A percentile compares a stretch with the other conserved stretches of the same genome.
These are phyloP conservation scores for Dioscorea alata DNA, from an alignment of 106 monocot species.

Conservation along the genomic window DNA sequence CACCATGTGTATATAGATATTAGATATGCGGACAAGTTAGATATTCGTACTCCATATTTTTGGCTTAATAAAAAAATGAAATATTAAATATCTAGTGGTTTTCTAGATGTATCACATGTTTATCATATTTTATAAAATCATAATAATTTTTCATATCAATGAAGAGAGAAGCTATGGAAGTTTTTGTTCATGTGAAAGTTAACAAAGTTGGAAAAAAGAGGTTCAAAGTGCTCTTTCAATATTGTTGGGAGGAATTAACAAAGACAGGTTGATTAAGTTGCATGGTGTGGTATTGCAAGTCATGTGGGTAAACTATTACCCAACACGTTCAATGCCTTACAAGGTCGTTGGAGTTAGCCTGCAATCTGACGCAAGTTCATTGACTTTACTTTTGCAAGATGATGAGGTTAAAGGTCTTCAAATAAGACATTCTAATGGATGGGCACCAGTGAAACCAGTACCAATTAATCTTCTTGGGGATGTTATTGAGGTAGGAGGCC, in stretches of 20 bases:
- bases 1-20: too few species aligned
- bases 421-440: slow-evolving; percentile 7
- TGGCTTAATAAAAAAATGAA: too few species aligned
- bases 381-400: slow-evolving; percentile 22
- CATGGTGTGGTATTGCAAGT: slow-evolving; percentile 9
- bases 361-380: slow-evolving; percentile 19
- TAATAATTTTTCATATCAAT: too few species aligned
- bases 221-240: neutral
- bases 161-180: slow-evolving; percentile 12
- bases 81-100: too few species aligned
- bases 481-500: slow-evolving; percentile 9
- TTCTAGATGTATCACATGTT: too few species aligned
- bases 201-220: slow-evolving; percentile 4
- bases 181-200: slow-evolving; percentile 3
- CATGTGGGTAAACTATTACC: slow-evolving; percentile 24
- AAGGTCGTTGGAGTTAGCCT: slow-evolving; percentile 21
- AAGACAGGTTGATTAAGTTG: slow-evolving; percentile 3
- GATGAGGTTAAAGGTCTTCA: slow-evolving; percentile 16
- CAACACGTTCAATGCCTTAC: slow-evolving; percentile 12
- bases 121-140: neutral
- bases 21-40: neutral
- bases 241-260: slow-evolving; percentile 10
- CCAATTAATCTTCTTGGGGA: slow-evolving; percentile 21
- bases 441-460: slow-evolving; percentile 11
- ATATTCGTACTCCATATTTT: too few species aligned